phyloP scores from a whole-genome alignment of 495 filamentous ascomycete species.

The Aspergillus heteromorphus region DNA sequence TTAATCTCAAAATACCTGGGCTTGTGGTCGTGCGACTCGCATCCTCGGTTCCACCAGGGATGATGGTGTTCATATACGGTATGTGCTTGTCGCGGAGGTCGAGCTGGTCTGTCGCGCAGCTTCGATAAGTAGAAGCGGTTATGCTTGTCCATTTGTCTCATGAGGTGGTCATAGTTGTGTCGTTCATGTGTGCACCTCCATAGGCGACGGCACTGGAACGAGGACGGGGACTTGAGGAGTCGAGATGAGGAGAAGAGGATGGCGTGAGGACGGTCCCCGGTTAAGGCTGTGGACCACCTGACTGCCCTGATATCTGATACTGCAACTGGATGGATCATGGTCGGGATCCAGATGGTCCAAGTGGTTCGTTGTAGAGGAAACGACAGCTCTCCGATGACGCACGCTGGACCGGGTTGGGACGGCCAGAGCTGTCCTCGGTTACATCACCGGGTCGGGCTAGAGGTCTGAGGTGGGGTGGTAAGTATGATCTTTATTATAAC shows the following conservation, averaged over 20 bases:
- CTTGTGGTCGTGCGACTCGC: slow-evolving; percentile 9
- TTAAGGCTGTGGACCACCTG: not conserved
- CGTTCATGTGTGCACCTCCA: slow-evolving; percentile 1
- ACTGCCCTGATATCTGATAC: not conserved
- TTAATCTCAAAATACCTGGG: slow-evolving; percentile 12
- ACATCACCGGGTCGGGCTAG: not conserved
- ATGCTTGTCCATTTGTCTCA: slow-evolving; percentile 12
- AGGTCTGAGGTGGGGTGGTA: not conserved
- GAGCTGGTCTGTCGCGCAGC: slow-evolving; percentile 6
- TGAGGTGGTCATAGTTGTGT: not conserved
- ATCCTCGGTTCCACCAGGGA: slow-evolving; percentile 10
- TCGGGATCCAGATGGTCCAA: not conserved
- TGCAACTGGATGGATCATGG: not conserved
- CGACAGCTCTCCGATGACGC: not conserved
- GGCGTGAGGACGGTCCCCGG: not conserved
- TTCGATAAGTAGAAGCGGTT: slow-evolving; percentile 13
- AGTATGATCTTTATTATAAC: no score
- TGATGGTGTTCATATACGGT: slow-evolving; percentile 2
- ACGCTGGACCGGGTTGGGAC: not conserved
- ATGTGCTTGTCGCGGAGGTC: slow-evolving; percentile 3
- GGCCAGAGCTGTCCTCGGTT: not conserved
- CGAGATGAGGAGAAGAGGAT: not conserved
- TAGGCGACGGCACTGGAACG: slow-evolving; percentile 1
- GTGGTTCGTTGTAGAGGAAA: not conserved
- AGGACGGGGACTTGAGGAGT: not conserved